phyloP scores from a whole-genome alignment of 2,329 filamentous ascomycete genomes.

The Colletotrichum tofieldiae region DNA sequence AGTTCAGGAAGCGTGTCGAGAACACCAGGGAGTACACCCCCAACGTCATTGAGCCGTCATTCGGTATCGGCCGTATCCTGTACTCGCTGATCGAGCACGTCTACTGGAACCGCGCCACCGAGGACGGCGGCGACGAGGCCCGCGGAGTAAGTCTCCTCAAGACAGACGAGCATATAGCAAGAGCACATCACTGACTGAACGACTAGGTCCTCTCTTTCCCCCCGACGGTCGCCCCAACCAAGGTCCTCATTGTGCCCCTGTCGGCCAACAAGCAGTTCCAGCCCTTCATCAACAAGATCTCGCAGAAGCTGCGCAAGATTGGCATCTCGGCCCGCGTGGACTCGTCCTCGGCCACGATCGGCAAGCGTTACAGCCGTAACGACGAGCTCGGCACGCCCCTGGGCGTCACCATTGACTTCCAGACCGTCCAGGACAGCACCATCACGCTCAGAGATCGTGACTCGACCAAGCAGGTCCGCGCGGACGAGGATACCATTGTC shows the following conservation, averaged over 20 bases:
- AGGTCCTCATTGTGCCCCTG: constrained; percentile 92
- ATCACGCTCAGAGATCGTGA: constrained; percentile 93
- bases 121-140: constrained; percentile 81
- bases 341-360: constrained; percentile 91
- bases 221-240: constrained; percentile 87
- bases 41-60: constrained; percentile 97
- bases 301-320: constrained; percentile 80
- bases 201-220: constrained; percentile 67
- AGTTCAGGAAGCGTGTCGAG: constrained; percentile 86
- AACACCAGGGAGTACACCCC: constrained; percentile 93
- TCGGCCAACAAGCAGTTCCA: constrained; percentile 86
- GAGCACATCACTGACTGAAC: constrained; percentile 10
- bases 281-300: constrained; percentile 81
- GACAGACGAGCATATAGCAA: constrained; percentile 42
- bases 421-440: constrained; percentile 89
- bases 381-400: constrained; percentile 96
- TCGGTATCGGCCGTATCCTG: constrained; percentile 95
- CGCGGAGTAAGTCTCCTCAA: constrained; percentile 79
- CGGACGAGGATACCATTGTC: constrained; percentile 84
- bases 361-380: constrained; percentile 94
- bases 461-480: constrained; percentile 90
- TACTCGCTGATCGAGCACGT: constrained; percentile 95
- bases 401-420: constrained; percentile 95
- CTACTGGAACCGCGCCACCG: constrained; percentile 87
- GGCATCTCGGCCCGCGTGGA: constrained; percentile 90